These are phyloP conservation scores for Leptoxyphium fumago DNA, from an alignment of 2,329 filamentous ascomycete species.

Conservation along the genomic window DNA sequence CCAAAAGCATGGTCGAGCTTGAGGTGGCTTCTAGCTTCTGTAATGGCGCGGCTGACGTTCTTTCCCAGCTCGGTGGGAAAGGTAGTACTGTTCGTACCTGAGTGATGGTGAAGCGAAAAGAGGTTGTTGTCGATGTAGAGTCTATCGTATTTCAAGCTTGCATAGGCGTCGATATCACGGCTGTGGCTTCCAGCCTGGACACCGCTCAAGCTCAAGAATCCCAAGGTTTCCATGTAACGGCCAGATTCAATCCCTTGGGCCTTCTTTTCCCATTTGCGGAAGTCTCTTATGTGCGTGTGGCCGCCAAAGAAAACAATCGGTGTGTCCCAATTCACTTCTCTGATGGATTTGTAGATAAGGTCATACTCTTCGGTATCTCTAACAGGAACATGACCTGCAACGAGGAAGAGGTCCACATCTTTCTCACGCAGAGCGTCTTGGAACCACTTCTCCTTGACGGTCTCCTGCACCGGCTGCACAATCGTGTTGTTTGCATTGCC, in stretches of 20 bases:
- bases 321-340: conserved; percentile 59
- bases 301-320: conserved; percentile 89
- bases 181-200: conserved; percentile 29
- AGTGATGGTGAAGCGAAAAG: conserved; percentile 69
- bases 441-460: conserved; percentile 79
- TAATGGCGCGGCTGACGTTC: conserved; percentile 56
- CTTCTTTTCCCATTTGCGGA: conserved; percentile 61
- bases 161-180: conserved; percentile 10
- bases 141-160: conserved; percentile 45
- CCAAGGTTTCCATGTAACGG: conserved; percentile 87
- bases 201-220: conserved; percentile 77
- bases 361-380: conserved; percentile 62
- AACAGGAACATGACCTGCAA: conserved; percentile 73
- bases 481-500: conserved; percentile 83
- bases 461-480: conserved; percentile 64
- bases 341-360: conserved; percentile 62
- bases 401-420: conserved; percentile 73
- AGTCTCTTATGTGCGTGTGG: conserved; percentile 79
- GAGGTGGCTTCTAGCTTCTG: conserved; percentile 52
- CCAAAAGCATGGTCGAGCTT: conserved; percentile 60
- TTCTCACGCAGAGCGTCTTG: conserved; percentile 63
- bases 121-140: conserved; percentile 93
- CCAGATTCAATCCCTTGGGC: conserved; percentile 74
- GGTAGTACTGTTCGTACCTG: conserved; percentile 51
- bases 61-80: conserved; percentile 65